Base-by-base conservation (phyloP, 2,329 filamentous ascomycete species). In the Fusarium burgessii region DNA sequence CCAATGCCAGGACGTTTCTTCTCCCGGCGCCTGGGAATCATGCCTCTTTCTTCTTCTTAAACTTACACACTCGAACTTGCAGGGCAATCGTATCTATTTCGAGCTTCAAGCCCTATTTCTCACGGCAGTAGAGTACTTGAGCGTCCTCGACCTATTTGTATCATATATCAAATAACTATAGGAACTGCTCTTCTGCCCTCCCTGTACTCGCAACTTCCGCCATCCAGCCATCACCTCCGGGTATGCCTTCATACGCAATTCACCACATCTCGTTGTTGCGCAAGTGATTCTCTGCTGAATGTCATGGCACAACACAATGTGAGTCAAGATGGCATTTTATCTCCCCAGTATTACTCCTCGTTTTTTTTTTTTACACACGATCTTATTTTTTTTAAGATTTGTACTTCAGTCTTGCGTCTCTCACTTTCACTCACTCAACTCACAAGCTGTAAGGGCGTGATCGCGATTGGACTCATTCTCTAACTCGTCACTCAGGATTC, bases 221-320 rank as follows among this genome's bases (percentile, higher is more conserved):
- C 56, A 65, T 63, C 62, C 68, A 72, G 45, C 72, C 70, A 77
- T 70, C 70, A 77, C 68, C 65, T 70, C 63, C 66, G 76, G 76
- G 77, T 71, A 78, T 78, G 77, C 76, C 74, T 78, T 71, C 62
- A 74, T 73, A 77, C 76, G 68, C 71, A 74, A 77, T 71, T 73
- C 57, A 75, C 76, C 71, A 78, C 77, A 77, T 77, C 77, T 78
- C 75, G 72, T 77, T 72, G 74, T 74, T 76, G 66, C 77, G 75
- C 76, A 77, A 79, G 77, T 81, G 78, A 76, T 77, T 73, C 75
- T 62, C 56, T 66, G 71, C 65, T 77, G 77, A 55, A 73, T 77
- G 77, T 73, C 77, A 82, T 82, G 80, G 80, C 80, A 71, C 80
- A 81, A 74, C 78, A 79, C 76, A 80, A 76, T 80, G 80, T 82